A percentile compares a stretch with the other conserved stretches of the same genome.
Evolutionary conservation across 1,284 basidiomycete genomes (phyloP).

Genomic region (Fomitiporia mediterranea): DNA sequence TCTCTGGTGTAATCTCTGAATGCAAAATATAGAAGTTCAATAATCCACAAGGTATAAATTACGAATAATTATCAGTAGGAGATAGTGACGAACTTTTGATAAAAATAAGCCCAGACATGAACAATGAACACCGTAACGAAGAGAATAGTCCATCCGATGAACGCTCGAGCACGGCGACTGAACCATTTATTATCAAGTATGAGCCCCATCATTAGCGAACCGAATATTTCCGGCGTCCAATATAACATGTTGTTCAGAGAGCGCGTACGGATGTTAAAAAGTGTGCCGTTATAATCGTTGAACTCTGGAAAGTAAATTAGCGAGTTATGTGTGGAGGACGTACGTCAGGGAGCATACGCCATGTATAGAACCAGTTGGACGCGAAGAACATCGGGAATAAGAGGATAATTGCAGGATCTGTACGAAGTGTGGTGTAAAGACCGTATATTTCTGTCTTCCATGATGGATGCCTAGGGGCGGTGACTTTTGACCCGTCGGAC

Average conservation of each 20-base stretch:
- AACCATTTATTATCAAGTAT: conserved; percentile 24
- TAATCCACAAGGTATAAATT: too few species aligned
- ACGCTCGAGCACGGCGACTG: conserved; percentile 57
- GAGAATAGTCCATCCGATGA: conserved; percentile 55
- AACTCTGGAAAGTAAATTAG: conserved; percentile 24
- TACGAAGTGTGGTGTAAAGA: conserved; percentile 32
- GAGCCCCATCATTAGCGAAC: conserved; percentile 36
- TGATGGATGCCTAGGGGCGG: conserved; percentile 28
- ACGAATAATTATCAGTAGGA: too few species aligned
- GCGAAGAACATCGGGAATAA: conserved; percentile 38
- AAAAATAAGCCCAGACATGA: conserved; percentile 66
- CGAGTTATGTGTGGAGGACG: background rate
- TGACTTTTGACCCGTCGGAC: conserved; percentile 34
- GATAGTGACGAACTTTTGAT: conserved; percentile 49
- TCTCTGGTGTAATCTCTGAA: conserved; percentile 56
- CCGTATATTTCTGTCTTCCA: conserved; percentile 35
- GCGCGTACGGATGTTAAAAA: conserved; percentile 38
- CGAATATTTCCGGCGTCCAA: conserved; percentile 36
- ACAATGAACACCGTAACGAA: conserved; percentile 57
- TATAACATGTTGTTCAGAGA: conserved; percentile 37
- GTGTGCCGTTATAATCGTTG: conserved; percentile 37
- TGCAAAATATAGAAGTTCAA: too few species aligned
- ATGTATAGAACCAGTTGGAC: conserved; percentile 37
- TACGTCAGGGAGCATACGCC: conserved; percentile 24
- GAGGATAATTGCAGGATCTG: conserved; percentile 34